Conservation (phyloP, 208 protist species). For the Angomonas ambiguus region DNA sequence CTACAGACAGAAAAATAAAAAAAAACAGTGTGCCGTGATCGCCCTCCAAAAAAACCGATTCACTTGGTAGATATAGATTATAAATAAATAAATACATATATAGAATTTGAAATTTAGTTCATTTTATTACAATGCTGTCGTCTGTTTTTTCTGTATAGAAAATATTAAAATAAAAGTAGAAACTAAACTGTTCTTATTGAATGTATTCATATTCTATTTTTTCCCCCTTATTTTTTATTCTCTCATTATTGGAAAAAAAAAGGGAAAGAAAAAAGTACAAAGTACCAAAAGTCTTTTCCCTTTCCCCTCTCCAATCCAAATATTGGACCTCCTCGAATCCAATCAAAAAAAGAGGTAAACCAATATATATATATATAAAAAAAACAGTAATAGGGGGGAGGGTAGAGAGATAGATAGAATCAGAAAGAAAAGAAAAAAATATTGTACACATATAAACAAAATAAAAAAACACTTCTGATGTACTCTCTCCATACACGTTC, state of each 20-base stretch:
- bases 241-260: background rate
- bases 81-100: no score
- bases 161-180: conserved; percentile 9
- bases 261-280: background rate
- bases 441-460: no score
- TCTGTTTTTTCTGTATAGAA: conserved; percentile 1
- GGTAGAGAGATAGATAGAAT: background rate
- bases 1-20: conserved; percentile 3
- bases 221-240: background rate
- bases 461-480: no score
- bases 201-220: background rate
- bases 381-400: background rate
- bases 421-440: background rate
- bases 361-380: background rate
- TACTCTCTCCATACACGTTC: no score
- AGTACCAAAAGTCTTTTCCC: background rate
- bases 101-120: no score
- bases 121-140: background rate
- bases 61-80: no score
- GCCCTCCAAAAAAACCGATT: no score
- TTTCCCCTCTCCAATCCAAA: background rate
- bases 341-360: background rate
- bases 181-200: no score
- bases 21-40: background rate
- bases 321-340: background rate